Evolutionary conservation across 2,329 filamentous ascomycete species (phyloP), one percentile per base, ranked within the genome.

Genomic region (Paraconiothyrium sp.): DNA sequence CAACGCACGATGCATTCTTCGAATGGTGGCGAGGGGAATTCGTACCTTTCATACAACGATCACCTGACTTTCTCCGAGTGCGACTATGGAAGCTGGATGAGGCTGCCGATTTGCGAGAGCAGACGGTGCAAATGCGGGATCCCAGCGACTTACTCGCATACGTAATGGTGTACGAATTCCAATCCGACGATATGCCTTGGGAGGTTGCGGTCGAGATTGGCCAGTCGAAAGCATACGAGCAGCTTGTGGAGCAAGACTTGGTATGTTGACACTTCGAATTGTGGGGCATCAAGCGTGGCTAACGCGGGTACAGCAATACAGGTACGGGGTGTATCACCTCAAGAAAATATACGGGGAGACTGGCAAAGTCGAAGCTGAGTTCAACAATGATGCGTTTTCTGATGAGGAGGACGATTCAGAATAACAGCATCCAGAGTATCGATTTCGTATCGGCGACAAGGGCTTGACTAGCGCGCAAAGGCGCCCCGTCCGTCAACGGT

Each of bases 1-100:
- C 32, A 14, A 37, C 32, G 32, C 48, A 51, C n/a, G 48, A 51
- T n/a, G 48, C 14, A 7, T 51, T 51, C n/a, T 51, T 51, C 48
- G 20, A 51, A 35, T 51, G 48, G 48, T 51, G 48, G 48, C 32
- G 20, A 10, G 32, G 20, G 3, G 48, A 51, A 35, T 51, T 54
- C 22, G 22, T 27, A 10, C 27, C 35, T 22, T 41, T 41, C 4
- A 54, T 43, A 13, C 16, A 51, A 37, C 14, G n/a, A 4, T 51
- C 48, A 9, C 48, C 48, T 13, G 48, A 51, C 1, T 51, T 51
- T 34, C 51, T 44, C 2, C 37, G 39, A 22, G 24, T 44, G 37
- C 51, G 51, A 13, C 16, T 54, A 22, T 32, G 35, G 51, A 43
- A 54, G 51, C 39, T 54, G 14, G 37, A 54, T n/a, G 24, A 8